Base-by-base conservation (phyloP, 139 green algal species). In the Closterium sp. region DNA sequence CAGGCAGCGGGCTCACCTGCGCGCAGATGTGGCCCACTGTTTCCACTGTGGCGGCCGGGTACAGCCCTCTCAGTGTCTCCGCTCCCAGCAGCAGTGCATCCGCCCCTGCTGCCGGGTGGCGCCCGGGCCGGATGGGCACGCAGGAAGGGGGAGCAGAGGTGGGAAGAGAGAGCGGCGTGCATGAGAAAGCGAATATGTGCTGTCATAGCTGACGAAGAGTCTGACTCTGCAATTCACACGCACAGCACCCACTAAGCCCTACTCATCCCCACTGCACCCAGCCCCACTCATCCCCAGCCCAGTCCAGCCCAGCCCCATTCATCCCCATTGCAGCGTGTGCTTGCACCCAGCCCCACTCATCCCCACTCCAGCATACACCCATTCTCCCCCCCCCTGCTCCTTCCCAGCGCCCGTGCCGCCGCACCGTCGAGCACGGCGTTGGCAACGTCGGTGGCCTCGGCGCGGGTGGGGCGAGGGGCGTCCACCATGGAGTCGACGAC, bases 361-460 rank as follows among this genome's bases (percentile, higher is more conserved):
- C n/a, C n/a, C n/a, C n/a, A n/a, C 84, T 16, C 84, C 84, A 5
- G 0, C 4, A 1, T 12, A 5, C 33, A 12, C 5, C 84, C 4
- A 43, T 4, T 34, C 19, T 16, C 19, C 84, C 4, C 84, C 84
- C 33, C 4, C 84, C 84, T 12, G 3, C 33, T 0, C 5, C 4
- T 34, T 12, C 84, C 3, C 76, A 25, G 25, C 76, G 25, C 76
- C 76, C 76, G 25, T 85, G 28, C 76, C 76, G 28, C 84, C 88
- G 9, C 89, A 69, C 96, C 96, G 87, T 98, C 96, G 85, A 97
- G 95, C 34, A 97, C 96, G 2, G 96, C 96, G 86, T 98, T 98
- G 43, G 96, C 96, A 23, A 98, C 96, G 87, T 98, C 96, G 0
- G 96, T 98, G 90, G 97, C 97, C 94, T 98, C 96, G 2, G 96